A percentile compares a stretch with the other conserved stretches of the same genome.
Conservation (phyloP, 139 green algal genomes). For the Gonium pectorale region DNA sequence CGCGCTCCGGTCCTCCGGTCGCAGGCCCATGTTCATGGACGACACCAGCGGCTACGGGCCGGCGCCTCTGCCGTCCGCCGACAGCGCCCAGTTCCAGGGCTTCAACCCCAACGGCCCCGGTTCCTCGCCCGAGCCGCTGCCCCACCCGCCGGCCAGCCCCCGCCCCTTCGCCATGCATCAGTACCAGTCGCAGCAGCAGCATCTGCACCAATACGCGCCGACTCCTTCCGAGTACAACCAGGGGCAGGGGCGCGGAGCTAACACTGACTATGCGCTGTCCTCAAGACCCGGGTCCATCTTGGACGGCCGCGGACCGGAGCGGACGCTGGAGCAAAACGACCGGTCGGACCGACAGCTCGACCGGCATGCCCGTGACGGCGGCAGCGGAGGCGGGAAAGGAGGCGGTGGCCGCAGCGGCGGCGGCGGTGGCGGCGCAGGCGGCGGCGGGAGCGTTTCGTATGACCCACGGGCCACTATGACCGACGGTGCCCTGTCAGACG, state of each 20-base stretch:
- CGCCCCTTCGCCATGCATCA: not conserved
- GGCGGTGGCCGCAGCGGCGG: not conserved
- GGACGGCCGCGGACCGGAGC: too few species aligned
- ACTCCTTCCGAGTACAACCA: too few species aligned
- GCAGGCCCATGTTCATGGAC: constrained; percentile 20
- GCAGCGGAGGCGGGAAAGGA: too few species aligned
- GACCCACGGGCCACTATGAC: not conserved
- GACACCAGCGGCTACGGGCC: not conserved
- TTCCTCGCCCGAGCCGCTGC: not conserved
- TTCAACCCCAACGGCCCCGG: not conserved
- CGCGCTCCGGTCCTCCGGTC: too few species aligned
- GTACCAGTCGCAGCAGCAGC: not conserved
- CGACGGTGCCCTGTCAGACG: constrained; percentile 8
- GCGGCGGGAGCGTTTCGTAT: not conserved
- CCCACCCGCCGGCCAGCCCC: not conserved
- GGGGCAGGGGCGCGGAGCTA: too few species aligned
- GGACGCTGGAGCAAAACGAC: too few species aligned
- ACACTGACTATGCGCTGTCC: too few species aligned
- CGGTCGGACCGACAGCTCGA: too few species aligned
- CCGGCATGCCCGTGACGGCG: too few species aligned
- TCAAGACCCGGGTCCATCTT: not conserved
- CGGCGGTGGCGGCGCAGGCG: not conserved
- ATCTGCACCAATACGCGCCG: too few species aligned
- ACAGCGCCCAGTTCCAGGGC: not conserved
- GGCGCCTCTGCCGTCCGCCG: not conserved